Evolutionary conservation across 2,329 filamentous ascomycete species (phyloP).

Genomic region (Ophiostoma populinum): DNA sequence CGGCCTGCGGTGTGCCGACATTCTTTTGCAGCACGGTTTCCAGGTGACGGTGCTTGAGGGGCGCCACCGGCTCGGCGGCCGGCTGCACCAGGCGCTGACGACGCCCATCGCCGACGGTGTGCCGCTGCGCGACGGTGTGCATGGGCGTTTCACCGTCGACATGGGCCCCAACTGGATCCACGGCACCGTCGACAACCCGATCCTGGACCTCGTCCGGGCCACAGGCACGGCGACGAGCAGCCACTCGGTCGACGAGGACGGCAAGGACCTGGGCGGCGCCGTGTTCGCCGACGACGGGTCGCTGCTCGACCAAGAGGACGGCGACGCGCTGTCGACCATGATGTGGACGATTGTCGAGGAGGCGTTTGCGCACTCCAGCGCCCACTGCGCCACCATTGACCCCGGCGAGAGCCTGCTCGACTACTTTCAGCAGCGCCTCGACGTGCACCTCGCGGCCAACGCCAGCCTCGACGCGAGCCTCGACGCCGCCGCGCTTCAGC

Average conservation of each 20-base stretch:
- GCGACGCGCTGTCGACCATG: slow-evolving; percentile 29
- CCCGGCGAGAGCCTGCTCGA: slow-evolving; percentile 31
- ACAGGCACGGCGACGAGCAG: slow-evolving; percentile 33
- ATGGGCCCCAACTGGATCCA: slow-evolving; percentile 69
- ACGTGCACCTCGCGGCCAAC: slow-evolving; percentile 23
- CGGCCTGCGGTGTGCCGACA: slow-evolving; percentile 52
- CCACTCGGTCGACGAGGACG: slow-evolving; percentile 33
- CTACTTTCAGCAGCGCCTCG: slow-evolving; percentile 31
- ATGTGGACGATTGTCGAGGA: slow-evolving; percentile 53
- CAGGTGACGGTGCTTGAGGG: slow-evolving; percentile 54
- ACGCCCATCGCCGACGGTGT: too few relatives aligned
- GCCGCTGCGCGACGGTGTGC: too few relatives aligned
- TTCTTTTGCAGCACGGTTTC: slow-evolving; percentile 46
- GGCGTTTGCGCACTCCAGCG: slow-evolving; percentile 50
- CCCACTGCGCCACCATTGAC: slow-evolving; percentile 30
- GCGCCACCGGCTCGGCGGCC: slow-evolving; percentile 47
- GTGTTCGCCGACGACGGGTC: slow-evolving; percentile 40
- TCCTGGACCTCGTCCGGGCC: slow-evolving; percentile 45
- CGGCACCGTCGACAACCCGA: slow-evolving; percentile 53
- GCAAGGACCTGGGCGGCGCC: slow-evolving; percentile 4
- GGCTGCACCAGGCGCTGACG: slow-evolving; percentile 39
- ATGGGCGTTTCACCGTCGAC: slow-evolving; percentile 34
- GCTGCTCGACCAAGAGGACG: slow-evolving; percentile 27
- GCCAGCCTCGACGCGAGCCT: slow-evolving; percentile 15
- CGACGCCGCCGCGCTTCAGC: slow-evolving; percentile 18